Evolutionary conservation across 441 rosid species (phyloP), one percentile per base, ranked within the genome.

Genomic region (Corymbia citriodora): DNA sequence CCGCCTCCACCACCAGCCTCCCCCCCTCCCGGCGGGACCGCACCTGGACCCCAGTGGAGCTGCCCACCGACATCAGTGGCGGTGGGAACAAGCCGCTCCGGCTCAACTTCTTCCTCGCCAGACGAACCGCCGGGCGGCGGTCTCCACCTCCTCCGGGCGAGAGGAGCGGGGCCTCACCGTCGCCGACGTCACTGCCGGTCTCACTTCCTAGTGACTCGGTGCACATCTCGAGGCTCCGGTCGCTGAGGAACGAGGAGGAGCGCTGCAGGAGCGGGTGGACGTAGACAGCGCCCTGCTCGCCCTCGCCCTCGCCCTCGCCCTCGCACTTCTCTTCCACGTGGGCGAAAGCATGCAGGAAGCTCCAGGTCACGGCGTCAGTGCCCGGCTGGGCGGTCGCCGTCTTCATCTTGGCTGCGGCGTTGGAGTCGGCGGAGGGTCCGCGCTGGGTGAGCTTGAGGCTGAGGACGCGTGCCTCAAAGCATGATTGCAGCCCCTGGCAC

Each of bases 161-260:
- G 68, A 79, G 90, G 87, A 55, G 50, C n/a, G 65, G 49, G 18
- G 8, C 65, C 29, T 57, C 49, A 2, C 68, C n/a, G 10, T 90
- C 91, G 83, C 94, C 16, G 25, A 29, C 83, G 15, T 90, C 91
- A 74, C 94, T 94, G 18, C 97, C 97, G 3, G 95, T 94, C 90
- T 95, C 97, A 40, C 95, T 90, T 27, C 96, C 96, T 4, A 95
- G 91, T 54, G 94, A 94, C 92, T 95, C 97, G 16, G 97, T 95
- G 91, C 97, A 95, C 95, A 94, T 94, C 89, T 94, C 95, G 36
- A 95, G 92, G 93, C 96, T 94, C 89, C 92, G 93, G 31, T 89
- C 92, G 61, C 92, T 94, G 4, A 94, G 91, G 65, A 45, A 87
- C 54, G 95, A 92, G 87, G 93, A 87, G 33, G 94, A 93, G 33